Evolutionary conservation across 1,284 basidiomycete species (phyloP), one percentile per base, ranked within the genome.

Genomic region (Neolentinus lepideus): DNA sequence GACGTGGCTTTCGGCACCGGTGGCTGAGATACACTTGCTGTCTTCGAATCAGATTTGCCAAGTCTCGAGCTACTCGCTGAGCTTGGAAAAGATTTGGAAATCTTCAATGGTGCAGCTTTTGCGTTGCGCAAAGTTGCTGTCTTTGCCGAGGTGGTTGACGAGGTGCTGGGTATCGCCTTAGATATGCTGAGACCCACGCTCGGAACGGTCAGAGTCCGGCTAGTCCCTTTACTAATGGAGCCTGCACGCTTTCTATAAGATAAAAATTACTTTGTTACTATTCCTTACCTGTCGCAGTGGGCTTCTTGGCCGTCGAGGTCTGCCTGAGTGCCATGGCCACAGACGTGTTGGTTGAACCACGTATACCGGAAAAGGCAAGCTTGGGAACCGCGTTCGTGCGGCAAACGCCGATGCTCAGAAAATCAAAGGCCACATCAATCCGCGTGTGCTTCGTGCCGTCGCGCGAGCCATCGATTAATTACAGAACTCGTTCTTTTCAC

Each of bases 391-490:
- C 38, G 38, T 43, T 16, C 9, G 38, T n/a, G 38, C 38, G 38
- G 38, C 12, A 43, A 21, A n/a, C 19, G 38, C 38, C 38, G 38
- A 16, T 8, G 38, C 38, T 16, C 16, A 6, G n/a, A 16, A 43
- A 43, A 43, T 43, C 38, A 43, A 52, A 58, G 58, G 68, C 60
- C 59, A 56, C 47, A 47, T 46, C 55, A 26, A 26, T 47, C 46
- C 52, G 64, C 59, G 60, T 60, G 62, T 56, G 57, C 55, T 53
- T 62, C 58, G n/a, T 59, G 60, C 60, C 58, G 47, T 51, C 58
- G 58, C 57, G 68, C 60, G 66, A 67, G 53, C 31, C 54, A 58
- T 58, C 60, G 43, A 61, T 54, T 57, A 52, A 51, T 53, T 56
- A n/a, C n/a, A n/a, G n/a, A n/a, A n/a, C n/a, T 31, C 29, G 38